phyloP scores from a whole-genome alignment of 129 eudicot genomes.

The Tanacetum coccineum region DNA sequence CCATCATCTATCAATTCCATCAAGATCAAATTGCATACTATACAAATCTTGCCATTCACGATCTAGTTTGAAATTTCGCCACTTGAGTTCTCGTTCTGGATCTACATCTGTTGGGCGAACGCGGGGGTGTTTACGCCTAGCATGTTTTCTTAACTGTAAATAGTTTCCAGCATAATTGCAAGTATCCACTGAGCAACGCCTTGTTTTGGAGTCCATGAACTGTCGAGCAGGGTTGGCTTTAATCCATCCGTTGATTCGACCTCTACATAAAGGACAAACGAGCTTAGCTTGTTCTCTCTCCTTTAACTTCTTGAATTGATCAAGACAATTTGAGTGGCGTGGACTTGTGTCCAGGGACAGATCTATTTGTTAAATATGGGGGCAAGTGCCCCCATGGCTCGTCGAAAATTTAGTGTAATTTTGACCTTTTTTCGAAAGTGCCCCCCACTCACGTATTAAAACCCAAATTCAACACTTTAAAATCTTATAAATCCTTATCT shows the following conservation, averaged over 20 bases:
- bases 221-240: conserved; percentile 37
- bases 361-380: no score
- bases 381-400: no score
- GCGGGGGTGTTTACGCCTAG: conserved; percentile 39
- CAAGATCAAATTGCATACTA: conserved; percentile 9
- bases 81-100: conserved; percentile 33
- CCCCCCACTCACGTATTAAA: no score
- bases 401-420: no score
- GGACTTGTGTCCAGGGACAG: no score
- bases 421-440: no score
- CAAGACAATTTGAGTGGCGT: conserved; percentile 64
- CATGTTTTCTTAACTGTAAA: conserved; percentile 46
- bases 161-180: conserved; percentile 51
- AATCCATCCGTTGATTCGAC: conserved; percentile 38
- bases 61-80: conserved; percentile 29
- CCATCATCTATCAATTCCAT: no score
- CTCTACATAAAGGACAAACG: conserved; percentile 57
- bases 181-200: conserved; percentile 49
- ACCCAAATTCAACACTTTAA: no score
- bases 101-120: conserved; percentile 44
- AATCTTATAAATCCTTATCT: no score
- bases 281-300: conserved; percentile 9
- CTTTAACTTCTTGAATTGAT: conserved; percentile 42
- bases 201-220: conserved; percentile 45
- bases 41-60: conserved; percentile 28